These are phyloP conservation scores for Oxyria digyna DNA, from an alignment of 148 eudicot species.

Conservation along the genomic window DNA sequence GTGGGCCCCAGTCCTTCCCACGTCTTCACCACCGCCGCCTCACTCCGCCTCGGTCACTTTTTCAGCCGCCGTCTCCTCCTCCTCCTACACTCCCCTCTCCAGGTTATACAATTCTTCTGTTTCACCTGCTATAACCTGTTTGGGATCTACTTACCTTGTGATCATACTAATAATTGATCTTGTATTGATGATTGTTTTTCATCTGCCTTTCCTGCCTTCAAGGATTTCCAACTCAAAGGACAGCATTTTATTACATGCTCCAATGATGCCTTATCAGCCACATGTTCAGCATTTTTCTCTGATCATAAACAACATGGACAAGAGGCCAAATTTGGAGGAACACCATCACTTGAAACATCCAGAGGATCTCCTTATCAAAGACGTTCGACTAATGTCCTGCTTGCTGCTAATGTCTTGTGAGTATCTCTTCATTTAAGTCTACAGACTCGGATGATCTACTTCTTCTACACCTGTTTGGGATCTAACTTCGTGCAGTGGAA, in stretches of 20 bases:
- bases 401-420: conserved; percentile 60
- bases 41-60: conserved; percentile 42
- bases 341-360: conserved; percentile 24
- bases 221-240: conserved; percentile 32
- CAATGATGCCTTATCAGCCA: conserved; percentile 25
- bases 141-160: too few relatives aligned
- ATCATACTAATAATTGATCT: too few relatives aligned
- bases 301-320: conserved; percentile 28
- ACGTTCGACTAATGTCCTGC: conserved; percentile 48
- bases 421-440: conserved; percentile 17
- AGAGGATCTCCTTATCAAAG: conserved; percentile 26
- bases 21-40: conserved; percentile 38
- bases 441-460: neutral
- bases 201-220: conserved; percentile 6
- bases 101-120: conserved; percentile 15
- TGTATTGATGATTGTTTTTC: neutral
- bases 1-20: conserved; percentile 32
- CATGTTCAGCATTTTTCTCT: conserved; percentile 35
- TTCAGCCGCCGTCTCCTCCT: conserved; percentile 20
- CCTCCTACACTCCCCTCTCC: conserved; percentile 27
- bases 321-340: conserved; percentile 14
- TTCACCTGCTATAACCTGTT: too few relatives aligned
- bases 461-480: neutral
- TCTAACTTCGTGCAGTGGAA: neutral
- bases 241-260: conserved; percentile 32